phyloP scores from a whole-genome alignment of 2,329 filamentous ascomycete species.

The Fusarium protoensiforme region DNA sequence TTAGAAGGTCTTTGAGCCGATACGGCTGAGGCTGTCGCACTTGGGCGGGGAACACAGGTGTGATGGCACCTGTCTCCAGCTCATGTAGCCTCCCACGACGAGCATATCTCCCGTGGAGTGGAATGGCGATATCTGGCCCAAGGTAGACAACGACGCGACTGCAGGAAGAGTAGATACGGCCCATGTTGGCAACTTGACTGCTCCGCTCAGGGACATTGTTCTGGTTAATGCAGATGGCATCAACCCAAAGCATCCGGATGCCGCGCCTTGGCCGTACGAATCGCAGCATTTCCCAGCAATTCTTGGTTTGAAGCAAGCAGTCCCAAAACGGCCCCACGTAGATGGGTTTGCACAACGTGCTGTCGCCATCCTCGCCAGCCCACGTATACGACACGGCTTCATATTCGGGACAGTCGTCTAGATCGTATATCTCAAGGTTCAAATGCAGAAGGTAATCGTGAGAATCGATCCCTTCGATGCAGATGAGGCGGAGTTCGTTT shows the following conservation, averaged over 20 bases:
- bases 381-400: not conserved
- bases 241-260: not conserved
- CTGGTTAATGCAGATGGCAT: conserved; percentile 7
- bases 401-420: not conserved
- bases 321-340: not conserved
- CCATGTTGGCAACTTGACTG: not conserved
- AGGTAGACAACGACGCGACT: not conserved
- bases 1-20: not conserved
- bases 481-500: not conserved
- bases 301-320: not conserved
- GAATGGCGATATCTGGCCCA: not conserved
- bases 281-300: not conserved
- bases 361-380: not conserved
- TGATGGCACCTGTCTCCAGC: not conserved
- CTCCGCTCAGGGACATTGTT: not conserved
- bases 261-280: not conserved
- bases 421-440: not conserved
- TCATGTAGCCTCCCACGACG: not conserved
- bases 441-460: not conserved
- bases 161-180: not conserved
- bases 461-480: not conserved
- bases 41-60: not conserved
- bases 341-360: not conserved
- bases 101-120: not conserved
- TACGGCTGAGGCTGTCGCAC: not conserved